phyloP scores from a whole-genome alignment of 768 basidiomycete genomes.

The Rhizopogon salebrosus region DNA sequence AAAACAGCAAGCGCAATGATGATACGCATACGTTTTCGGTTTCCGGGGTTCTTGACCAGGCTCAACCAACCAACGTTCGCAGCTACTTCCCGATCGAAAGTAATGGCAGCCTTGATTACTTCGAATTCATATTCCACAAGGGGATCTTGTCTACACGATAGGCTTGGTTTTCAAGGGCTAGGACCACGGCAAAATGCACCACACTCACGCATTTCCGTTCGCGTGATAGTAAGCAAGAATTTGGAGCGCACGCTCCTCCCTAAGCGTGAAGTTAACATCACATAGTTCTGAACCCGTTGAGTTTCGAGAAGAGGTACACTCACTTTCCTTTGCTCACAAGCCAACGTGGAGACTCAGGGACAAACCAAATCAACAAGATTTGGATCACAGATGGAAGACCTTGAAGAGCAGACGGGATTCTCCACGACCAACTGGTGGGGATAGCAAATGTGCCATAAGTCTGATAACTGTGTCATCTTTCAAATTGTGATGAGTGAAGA shows the following conservation, averaged over 20 bases:
- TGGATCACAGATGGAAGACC: constrained; percentile 10
- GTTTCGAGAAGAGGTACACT: constrained; percentile 1
- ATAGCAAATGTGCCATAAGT: constrained; percentile 14
- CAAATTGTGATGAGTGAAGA: not conserved
- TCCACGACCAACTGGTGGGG: constrained; percentile 12
- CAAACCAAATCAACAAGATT: constrained; percentile 11
- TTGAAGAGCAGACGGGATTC: constrained; percentile 13
- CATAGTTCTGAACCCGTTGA: not conserved
- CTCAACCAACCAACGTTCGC: constrained; percentile 38
- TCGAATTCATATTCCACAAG: constrained; percentile 57
- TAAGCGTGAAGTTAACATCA: not conserved
- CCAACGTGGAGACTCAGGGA: constrained; percentile 38
- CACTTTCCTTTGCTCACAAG: constrained; percentile 31
- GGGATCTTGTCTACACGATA: constrained; percentile 34
- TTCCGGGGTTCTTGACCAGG: constrained; percentile 45
- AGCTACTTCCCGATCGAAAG: constrained; percentile 36
- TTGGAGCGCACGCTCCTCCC: constrained; percentile 29
- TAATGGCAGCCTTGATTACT: constrained; percentile 58
- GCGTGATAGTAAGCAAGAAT: constrained; percentile 38
- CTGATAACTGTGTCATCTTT: not conserved
- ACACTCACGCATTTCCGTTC: constrained; percentile 33
- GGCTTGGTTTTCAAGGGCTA: not conserved
- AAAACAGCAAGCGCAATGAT: constrained; percentile 56
- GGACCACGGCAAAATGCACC: not conserved
- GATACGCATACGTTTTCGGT: constrained; percentile 49